phyloP scores from a whole-genome alignment of 495 filamentous ascomycete genomes.

The Penicillium paxilli region DNA sequence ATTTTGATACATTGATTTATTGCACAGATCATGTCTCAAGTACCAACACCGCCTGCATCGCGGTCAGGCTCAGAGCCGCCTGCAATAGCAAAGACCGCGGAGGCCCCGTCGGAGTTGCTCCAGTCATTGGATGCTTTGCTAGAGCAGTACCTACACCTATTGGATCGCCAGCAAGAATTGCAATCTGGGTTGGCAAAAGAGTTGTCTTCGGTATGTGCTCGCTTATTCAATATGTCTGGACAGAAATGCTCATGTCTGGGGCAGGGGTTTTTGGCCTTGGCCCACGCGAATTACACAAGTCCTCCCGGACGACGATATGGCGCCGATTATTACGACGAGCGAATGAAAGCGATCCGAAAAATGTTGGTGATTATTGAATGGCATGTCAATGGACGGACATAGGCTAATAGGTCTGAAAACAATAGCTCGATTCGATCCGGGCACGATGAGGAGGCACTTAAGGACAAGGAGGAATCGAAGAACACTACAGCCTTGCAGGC shows the following conservation, averaged over 20 bases:
- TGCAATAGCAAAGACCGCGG: constrained; percentile 23
- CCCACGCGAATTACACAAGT: constrained; percentile 71
- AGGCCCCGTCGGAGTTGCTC: constrained; percentile 25
- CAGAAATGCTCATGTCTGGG: constrained; percentile 16
- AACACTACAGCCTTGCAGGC: not conserved
- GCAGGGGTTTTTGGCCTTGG: constrained; percentile 56
- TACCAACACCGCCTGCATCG: constrained; percentile 40
- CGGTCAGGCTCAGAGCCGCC: constrained; percentile 31
- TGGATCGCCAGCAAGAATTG: constrained; percentile 68
- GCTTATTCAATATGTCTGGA: not conserved
- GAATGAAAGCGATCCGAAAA: constrained; percentile 64
- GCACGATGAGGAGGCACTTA: constrained; percentile 1
- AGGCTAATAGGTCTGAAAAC: not conserved
- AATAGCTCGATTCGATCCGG: constrained; percentile 25
- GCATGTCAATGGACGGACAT: not conserved
- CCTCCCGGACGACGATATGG: constrained; percentile 64
- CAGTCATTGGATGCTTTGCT: constrained; percentile 63
- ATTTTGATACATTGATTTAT: not conserved
- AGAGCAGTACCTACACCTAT: constrained; percentile 65
- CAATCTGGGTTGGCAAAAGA: constrained; percentile 53
- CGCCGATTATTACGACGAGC: constrained; percentile 66
- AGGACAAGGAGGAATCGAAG: not conserved
- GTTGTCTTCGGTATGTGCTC: constrained; percentile 55
- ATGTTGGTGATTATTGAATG: constrained; percentile 23
- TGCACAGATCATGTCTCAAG: constrained; percentile 30